Base-by-base conservation (phyloP, 371 early-diverging fungal species). In the Coemansia sp. region DNA sequence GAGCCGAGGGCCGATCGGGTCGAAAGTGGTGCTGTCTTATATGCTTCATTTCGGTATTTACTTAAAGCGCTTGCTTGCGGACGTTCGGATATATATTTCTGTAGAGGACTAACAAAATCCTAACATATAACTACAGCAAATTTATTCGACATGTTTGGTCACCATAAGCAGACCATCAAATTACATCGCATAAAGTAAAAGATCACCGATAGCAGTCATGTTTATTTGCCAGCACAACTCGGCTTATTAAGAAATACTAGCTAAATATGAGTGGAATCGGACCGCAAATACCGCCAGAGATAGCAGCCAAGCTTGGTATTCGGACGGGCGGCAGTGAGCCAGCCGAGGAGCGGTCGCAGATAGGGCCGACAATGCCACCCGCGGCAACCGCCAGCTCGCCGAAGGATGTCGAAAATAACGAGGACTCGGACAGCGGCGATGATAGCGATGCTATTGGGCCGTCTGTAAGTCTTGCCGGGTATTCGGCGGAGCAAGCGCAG, bases 31-130 rank as follows among this genome's bases (percentile, higher is more conserved):
- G 18, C 18, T 18, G 18, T 86, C 24, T 24, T 24, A 24, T 84
- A 69, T 91, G 86, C 60, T 90, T 90, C 84, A 88, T 87, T 58
- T 74, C 64, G 24, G 24, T 24, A 24, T 24, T 88, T 97, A 97
- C 91, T 97, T 97, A 88, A 97, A 94, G 50, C 98, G 98, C 75
- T 24, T 24, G 24, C 24, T 24, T 24, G 24, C 24, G 24, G 24
- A 24, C 24, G 24, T 24, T 24, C 24, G 24, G 24, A 24, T 24
- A 24, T 24, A 24, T 24, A 24, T 24, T 24, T 24, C 24, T 24
- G 24, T 24, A 24, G 24, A 24, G 24, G 24, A 24, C 24, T 24
- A 24, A 1, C 24, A 24, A 24, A 24, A 24, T 24, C 24, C 24
- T 24, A 24, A 24, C 24, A 24, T 24, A 24, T 24, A 24, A 24